Conservation (phyloP, 148 eudicot genomes). For the Polygonum aviculare region DNA sequence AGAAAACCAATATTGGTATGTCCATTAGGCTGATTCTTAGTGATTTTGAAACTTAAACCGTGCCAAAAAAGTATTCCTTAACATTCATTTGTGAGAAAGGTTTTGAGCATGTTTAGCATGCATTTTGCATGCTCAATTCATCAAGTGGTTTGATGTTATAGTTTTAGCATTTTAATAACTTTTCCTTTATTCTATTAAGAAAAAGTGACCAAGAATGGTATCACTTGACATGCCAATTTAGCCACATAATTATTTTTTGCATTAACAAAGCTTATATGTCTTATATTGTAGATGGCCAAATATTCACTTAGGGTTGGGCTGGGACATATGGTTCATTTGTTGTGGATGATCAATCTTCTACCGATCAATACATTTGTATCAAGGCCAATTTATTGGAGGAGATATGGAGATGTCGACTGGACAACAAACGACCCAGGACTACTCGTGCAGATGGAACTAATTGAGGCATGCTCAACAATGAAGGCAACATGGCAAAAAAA, state of each 20-base stretch:
- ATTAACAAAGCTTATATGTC: not conserved
- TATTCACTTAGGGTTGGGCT: constrained; percentile 98
- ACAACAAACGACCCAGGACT: too few relatives aligned
- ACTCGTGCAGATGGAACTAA: too few relatives aligned
- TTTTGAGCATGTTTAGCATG: not conserved
- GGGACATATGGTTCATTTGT: constrained; percentile 92
- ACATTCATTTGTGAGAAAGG: not conserved
- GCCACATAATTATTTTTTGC: not conserved
- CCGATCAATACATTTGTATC: constrained; percentile 83
- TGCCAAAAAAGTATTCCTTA: not conserved
- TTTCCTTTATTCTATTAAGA: not conserved
- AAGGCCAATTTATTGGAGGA: too few relatives aligned
- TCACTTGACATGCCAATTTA: not conserved
- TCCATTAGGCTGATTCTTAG: too few relatives aligned
- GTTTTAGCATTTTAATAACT: not conserved
- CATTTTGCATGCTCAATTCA: not conserved
- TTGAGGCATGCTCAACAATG: too few relatives aligned
- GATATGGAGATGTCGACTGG: too few relatives aligned
- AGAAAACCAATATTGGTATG: too few relatives aligned
- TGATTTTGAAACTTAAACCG: not conserved
- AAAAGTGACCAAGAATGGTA: not conserved
- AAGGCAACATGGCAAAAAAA: too few relatives aligned
- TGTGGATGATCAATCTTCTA: constrained; percentile 85
- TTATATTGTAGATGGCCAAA: constrained; percentile 52
- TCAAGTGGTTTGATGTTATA: not conserved